Conservation (phyloP, 208 protist genomes). For the Crithidia acanthocephali region DNA sequence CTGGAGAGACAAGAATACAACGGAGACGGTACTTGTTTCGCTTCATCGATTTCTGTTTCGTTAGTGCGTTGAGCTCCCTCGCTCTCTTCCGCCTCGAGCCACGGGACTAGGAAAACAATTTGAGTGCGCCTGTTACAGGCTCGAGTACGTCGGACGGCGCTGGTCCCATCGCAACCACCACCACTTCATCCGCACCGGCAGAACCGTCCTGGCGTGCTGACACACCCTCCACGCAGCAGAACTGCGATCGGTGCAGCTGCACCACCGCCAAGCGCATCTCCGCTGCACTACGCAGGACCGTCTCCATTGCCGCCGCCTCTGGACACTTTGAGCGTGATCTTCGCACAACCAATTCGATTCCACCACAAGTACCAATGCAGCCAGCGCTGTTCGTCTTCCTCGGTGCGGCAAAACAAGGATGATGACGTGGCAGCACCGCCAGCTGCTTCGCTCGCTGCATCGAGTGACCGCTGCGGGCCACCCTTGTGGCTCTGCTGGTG, state of each 20-base stretch:
- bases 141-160: slow-evolving; percentile 52
- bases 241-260: slow-evolving; percentile 3
- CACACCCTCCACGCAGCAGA: not conserved
- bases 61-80: too few species aligned
- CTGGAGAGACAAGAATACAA: too few species aligned
- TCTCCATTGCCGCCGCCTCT: slow-evolving; percentile 31
- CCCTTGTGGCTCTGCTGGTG: not conserved
- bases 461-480: too few species aligned
- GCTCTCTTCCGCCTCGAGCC: too few species aligned
- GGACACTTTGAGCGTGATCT: slow-evolving; percentile 69
- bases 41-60: too few species aligned
- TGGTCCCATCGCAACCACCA: slow-evolving; percentile 69
- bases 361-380: slow-evolving; percentile 68
- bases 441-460: not conserved
- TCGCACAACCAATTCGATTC: slow-evolving; percentile 67
- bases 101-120: slow-evolving; percentile 68
- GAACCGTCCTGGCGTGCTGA: not conserved
- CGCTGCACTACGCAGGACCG: slow-evolving; percentile 28
- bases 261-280: slow-evolving; percentile 38
- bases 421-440: not conserved
- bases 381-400: slow-evolving; percentile 40
- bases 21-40: too few species aligned
- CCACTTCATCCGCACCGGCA: slow-evolving; percentile 2
- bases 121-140: slow-evolving; percentile 71
- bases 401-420: not conserved